Conservation (phyloP, 768 basidiomycete species). For the Leccinum uliginosum region DNA sequence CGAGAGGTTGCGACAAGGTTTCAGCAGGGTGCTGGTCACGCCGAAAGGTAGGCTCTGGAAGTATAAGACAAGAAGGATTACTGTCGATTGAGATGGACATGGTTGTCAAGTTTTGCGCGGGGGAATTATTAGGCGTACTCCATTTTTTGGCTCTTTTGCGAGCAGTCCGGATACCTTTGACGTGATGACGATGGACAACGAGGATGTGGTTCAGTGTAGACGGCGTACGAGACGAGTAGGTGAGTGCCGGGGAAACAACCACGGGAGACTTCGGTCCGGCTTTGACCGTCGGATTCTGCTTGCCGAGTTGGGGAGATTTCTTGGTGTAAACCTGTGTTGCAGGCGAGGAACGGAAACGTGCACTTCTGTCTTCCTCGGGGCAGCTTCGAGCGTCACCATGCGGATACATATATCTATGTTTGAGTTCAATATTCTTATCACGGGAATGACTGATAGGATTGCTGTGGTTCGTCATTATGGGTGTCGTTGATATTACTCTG, state of each 20-base stretch:
- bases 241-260: conserved; percentile 63
- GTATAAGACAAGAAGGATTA: conserved; percentile 21
- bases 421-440: conserved; percentile 13
- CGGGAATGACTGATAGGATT: conserved; percentile 18
- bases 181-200: conserved; percentile 16
- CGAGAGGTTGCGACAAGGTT: conserved; percentile 7
- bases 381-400: conserved; percentile 12
- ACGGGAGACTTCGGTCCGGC: conserved; percentile 44
- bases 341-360: conserved; percentile 8
- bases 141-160: conserved; percentile 62
- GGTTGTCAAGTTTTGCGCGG: conserved; percentile 11
- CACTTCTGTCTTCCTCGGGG: conserved; percentile 1
- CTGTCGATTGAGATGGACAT: conserved; percentile 11
- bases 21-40: conserved; percentile 8
- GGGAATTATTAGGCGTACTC: conserved; percentile 37
- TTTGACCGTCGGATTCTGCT: conserved; percentile 18
- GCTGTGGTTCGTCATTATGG: conserved; percentile 20
- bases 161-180: conserved; percentile 30
- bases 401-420: conserved; percentile 23
- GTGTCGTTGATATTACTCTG: conserved; percentile 22
- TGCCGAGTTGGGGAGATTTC: conserved; percentile 9
- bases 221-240: conserved; percentile 61
- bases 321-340: conserved; percentile 14
- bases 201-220: conserved; percentile 49
- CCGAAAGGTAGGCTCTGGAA: conserved; percentile 9